Base-by-base conservation (phyloP, 495 filamentous ascomycete genomes). In the Chaetomium tenue region DNA sequence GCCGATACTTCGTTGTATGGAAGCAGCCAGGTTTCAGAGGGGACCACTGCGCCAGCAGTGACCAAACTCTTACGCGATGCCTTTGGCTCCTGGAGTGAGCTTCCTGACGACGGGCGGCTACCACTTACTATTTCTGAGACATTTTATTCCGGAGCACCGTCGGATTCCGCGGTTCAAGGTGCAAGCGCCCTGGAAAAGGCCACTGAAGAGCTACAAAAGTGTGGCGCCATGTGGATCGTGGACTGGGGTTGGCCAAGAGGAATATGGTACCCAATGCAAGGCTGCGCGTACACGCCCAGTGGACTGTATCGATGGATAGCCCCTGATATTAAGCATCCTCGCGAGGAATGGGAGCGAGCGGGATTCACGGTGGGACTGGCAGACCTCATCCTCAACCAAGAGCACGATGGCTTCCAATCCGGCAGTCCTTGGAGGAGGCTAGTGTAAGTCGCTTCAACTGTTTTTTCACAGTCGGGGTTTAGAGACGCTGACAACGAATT, bases 221-320 rank as follows among this genome's bases (percentile, higher is more conserved):
- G 13, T 15, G 42, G 25, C 23, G 5, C 5, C 16, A 5, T 60
- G 12, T n/a, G 3, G 12, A 12, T 60, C 5, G 18, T 60, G 8
- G 44, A 60, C 20, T 60, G 58, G 58, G 58, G 58, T 3, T 60
- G 46, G 58, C 58, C 58, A 2, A 16, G 15, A 3, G 28, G 58
- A 5, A 18, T 52, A 18, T 60, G 58, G 58, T 5, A n/a, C 16
- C 16, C 58, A 5, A 22, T 5, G 9, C 0, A 50, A 15, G 58
- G 58, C 5, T 50, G 26, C 18, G 40, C 42, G 15, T 39, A 60
- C 9, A 37, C 33, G 9, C 33, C 33, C 1, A 37, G 8, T 37
- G 33, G 33, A 8, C 33, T 37, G 5, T 37, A 37, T 11, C 3
- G 33, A 37, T 37, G 33, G 33, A 11, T 37, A 37, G 33, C 5